Conservation (phyloP, 2,329 filamentous ascomycete species). For the Neofusicoccum ribis region DNA sequence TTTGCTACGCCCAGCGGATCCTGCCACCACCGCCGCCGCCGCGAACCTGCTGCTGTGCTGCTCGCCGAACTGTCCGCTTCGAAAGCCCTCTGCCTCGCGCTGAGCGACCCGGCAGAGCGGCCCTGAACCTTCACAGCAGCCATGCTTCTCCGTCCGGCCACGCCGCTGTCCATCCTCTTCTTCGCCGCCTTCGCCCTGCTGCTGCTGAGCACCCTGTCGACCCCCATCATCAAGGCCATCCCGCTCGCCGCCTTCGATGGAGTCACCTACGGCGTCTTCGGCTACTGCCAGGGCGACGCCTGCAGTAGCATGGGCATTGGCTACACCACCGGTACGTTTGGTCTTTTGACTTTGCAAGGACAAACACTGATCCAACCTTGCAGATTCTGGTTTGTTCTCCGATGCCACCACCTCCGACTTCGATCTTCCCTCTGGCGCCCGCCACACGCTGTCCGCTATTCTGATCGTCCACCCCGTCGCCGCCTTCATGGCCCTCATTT, state of each 20-base stretch:
- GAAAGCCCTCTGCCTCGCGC: conserved; percentile 19
- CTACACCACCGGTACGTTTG: conserved; percentile 71
- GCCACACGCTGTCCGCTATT: conserved; percentile 76
- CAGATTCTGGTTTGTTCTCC: conserved; percentile 47
- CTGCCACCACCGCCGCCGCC: conserved; percentile 4
- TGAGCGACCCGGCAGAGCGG: conserved; percentile 16
- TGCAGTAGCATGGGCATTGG: conserved; percentile 80
- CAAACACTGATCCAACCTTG: background rate
- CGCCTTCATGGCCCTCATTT: conserved; percentile 79
- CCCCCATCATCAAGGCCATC: conserved; percentile 82
- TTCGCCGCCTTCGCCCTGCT: conserved; percentile 82
- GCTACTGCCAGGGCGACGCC: conserved; percentile 67
- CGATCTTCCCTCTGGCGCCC: conserved; percentile 63
- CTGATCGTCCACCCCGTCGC: conserved; percentile 92
- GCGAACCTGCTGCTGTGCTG: background rate
- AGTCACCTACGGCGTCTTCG: conserved; percentile 88
- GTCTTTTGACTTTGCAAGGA: background rate
- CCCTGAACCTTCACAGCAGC: conserved; percentile 20
- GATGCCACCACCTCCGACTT: conserved; percentile 54
- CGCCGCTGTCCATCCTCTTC: conserved; percentile 83
- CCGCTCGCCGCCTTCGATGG: conserved; percentile 76
- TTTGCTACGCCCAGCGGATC: background rate
- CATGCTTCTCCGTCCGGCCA: conserved; percentile 87
- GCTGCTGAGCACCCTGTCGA: conserved; percentile 84
- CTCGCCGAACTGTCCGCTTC: background rate